Base-by-base conservation (phyloP, 331 rosid species). In the Telfairia occidentalis region DNA sequence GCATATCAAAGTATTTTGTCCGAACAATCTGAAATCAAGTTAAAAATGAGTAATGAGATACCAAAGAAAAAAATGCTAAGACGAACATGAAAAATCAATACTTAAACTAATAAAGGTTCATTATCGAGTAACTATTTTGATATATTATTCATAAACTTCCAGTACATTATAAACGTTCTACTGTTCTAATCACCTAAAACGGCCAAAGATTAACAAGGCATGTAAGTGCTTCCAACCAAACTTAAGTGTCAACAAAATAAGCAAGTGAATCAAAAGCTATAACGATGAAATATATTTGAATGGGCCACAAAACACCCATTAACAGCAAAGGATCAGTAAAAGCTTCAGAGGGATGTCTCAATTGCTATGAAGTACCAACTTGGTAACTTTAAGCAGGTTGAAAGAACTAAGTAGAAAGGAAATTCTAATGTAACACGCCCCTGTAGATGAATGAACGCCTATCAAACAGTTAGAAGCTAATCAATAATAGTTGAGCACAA, bases 1-100 rank as follows among this genome's bases (percentile, higher is more conserved):
- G 97, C 92, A 94, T 94, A 83, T 94, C 97, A 37, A 94, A 89
- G 88, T 89, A 88, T 55, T 94, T 94, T 53, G 90, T 94, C 55
- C 97, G 96, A 49, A 91, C 90, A 80, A 94, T 89, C 98, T 93
- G 82, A 19, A 74, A 78, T 73, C 26, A 26, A 80, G 29, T 78
- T 46, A 54, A 76, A 29, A 78, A 61, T 65, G 69, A 76, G 84
- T 75, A 29, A 45, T 13, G 29, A 71, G 77, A 18, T 5, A 28
- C 30, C 28, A 30, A 76, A 53, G 26, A 73, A 34, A 54, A 61
- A 23, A 21, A 72, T 69, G 35, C 65, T 28, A 5, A 29, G 23
- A 30, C 30, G 24, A 15, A 57, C 67, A 9, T 24, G 76, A 21
- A 34, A 43, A 61, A 5, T 29, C 52, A 50, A 61, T 30, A 38